Percentiles rank a stretch among this genome's conserved stretches.
phyloP scores from a whole-genome alignment of 176 grass and related monocot species.

The Alloteropsis semialata region DNA sequence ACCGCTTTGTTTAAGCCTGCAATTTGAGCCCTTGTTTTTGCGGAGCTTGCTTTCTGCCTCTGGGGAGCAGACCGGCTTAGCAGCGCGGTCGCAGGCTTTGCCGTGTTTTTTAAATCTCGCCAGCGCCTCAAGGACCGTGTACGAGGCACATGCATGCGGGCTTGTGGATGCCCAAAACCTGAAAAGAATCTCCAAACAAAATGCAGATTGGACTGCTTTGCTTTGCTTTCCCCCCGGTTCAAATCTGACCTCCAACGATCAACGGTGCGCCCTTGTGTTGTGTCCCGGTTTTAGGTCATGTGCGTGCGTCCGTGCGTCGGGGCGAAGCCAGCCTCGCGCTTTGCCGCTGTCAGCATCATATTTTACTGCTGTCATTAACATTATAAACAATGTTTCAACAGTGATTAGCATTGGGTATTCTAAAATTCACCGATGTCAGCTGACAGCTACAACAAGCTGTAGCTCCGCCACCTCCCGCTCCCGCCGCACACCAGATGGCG shows the following conservation, averaged over 20 bases:
- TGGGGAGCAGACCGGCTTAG: conserved; percentile 27
- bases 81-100: conserved; percentile 32
- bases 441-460: too few species aligned
- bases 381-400: too few species aligned
- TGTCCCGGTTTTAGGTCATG: background rate
- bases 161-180: background rate
- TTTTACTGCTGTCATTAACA: too few species aligned
- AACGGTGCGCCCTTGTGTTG: too few species aligned
- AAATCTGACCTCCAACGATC: background rate
- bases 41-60: conserved; percentile 13
- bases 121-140: conserved; percentile 20
- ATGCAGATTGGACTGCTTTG: background rate
- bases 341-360: too few species aligned
- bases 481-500: background rate
- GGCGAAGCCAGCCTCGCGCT: too few species aligned
- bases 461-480: too few species aligned
- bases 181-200: background rate
- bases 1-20: background rate
- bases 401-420: too few species aligned
- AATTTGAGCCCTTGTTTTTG: background rate
- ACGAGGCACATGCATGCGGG: background rate
- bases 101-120: background rate
- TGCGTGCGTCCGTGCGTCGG: too few species aligned
- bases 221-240: too few species aligned
- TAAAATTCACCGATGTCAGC: too few species aligned